phyloP scores from a whole-genome alignment of 2,329 filamentous ascomycete species.

The Septoria petroselini region DNA sequence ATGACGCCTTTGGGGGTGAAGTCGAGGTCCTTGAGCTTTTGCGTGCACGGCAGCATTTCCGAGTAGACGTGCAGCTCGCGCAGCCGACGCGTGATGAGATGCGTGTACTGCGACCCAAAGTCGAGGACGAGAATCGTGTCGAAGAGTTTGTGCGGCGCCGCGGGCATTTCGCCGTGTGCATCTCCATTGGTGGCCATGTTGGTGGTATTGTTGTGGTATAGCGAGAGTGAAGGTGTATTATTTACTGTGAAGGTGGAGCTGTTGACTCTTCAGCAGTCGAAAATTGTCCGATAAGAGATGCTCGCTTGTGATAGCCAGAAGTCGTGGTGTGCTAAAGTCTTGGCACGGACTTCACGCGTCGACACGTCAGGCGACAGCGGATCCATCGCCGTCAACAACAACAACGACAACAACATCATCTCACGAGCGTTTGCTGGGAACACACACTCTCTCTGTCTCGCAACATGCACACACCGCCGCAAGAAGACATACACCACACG shows the following conservation, averaged over 20 bases:
- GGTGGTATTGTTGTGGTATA: too few species aligned
- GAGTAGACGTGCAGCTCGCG: constrained; percentile 77
- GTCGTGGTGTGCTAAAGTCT: not conserved
- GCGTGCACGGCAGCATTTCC: constrained; percentile 85
- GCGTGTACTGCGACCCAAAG: constrained; percentile 69
- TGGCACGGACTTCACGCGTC: not conserved
- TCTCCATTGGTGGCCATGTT: constrained; percentile 32
- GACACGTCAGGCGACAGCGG: not conserved
- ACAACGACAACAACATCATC: too few species aligned
- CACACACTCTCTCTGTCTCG: not conserved
- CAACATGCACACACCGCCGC: not conserved
- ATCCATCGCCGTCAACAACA: too few species aligned
- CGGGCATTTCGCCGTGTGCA: constrained; percentile 42
- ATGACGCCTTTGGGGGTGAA: constrained; percentile 85
- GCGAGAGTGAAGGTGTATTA: not conserved
- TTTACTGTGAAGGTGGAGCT: not conserved
- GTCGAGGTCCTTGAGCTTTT: constrained; percentile 70
- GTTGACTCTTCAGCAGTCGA: not conserved
- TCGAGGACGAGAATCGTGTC: constrained; percentile 71
- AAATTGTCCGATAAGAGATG: not conserved
- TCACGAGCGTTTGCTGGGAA: too few species aligned
- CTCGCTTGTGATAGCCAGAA: constrained; percentile 14
- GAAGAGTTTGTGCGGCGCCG: constrained; percentile 51
- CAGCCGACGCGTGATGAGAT: constrained; percentile 71
- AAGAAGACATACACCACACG: not conserved